Evolutionary conservation across 805 yeast genomes (phyloP), one percentile per base, ranked within the genome.

Genomic region (Isabelozyma heimii): DNA sequence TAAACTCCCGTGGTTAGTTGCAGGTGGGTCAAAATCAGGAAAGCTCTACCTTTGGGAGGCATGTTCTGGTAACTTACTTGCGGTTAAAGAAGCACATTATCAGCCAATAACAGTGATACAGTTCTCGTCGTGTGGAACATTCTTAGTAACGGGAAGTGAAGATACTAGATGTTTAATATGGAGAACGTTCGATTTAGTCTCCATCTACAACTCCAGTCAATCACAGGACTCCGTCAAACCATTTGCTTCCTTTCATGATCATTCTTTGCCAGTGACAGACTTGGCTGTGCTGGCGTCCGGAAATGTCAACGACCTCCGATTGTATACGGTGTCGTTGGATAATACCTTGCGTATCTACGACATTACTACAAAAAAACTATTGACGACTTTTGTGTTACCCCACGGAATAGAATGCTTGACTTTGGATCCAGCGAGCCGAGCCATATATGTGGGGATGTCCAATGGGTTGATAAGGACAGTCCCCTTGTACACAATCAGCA

Each of bases 41-140:
- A 80, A 84, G 54, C 53, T 94, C 13, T 87, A 87, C 60, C 65
- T 91, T 1, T 92, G 98, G 98, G 96, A 90, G 57, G 61, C 91
- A 45, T 66, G 76, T 8, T 85, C 94, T 1, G 98, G 98, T 0
- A 67, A 81, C 20, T 73, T 94, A 43, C 60, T 91, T 20, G 73
- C 80, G 43, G 95, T 83, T 4, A 83, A 82, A 59, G 91, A 88
- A 45, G 85, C 89, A 0, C 98, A 92, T 69, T 92, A 89, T 65
- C 97, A 92, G 67, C 73, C 77, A 6, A 78, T 90, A 7, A 77
- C 85, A 0, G 76, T 74, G 30, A 63, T 92, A 35, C 76, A 74
- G 53, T 82, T 87, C 57, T 70, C 87, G 0, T 53, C 68, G 10
- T 87, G 90, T 60, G 86, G 85, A 1, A 79, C 83, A 17, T 84